Percentiles rank a stretch among this genome's conserved stretches.
phyloP scores from a whole-genome alignment of 257 asterid species.

The Sherardia arvensis region DNA sequence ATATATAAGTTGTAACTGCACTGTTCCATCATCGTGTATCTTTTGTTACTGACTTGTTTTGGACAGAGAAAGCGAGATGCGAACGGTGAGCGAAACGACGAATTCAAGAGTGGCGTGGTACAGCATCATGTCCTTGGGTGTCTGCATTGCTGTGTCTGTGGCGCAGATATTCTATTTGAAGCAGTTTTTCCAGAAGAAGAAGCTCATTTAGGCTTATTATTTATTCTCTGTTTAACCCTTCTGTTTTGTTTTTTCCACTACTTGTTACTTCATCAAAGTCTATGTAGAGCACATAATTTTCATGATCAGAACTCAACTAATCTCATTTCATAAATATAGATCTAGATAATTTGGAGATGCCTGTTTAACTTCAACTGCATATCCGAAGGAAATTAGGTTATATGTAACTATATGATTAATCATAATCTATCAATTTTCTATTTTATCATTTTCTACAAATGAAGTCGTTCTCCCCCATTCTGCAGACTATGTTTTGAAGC shows the following conservation, averaged over 20 bases:
- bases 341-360: no score
- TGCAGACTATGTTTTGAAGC: no score
- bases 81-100: constrained; percentile 53
- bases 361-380: no score
- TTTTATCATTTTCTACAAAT: no score
- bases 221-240: constrained; percentile 12
- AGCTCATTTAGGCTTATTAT: constrained; percentile 51
- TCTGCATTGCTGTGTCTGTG: constrained; percentile 50
- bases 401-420: no score
- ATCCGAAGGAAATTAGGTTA: no score
- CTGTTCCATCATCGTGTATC: background rate
- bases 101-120: constrained; percentile 71
- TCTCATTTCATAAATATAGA: no score
- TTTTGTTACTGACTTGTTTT: background rate
- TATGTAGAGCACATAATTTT: constrained; percentile 7
- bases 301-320: no score
- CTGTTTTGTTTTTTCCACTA: no score
- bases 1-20: background rate
- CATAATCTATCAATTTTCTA: no score
- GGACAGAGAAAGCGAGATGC: constrained; percentile 75
- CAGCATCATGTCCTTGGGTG: constrained; percentile 65
- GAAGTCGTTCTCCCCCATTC: no score
- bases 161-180: constrained; percentile 54
- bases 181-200: constrained; percentile 75
- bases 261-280: background rate